Percentiles rank a stretch among this genome's conserved stretches.
Evolutionary conservation across 2,329 filamentous ascomycete species (phyloP).

Genomic region (Orbilia javanica): DNA sequence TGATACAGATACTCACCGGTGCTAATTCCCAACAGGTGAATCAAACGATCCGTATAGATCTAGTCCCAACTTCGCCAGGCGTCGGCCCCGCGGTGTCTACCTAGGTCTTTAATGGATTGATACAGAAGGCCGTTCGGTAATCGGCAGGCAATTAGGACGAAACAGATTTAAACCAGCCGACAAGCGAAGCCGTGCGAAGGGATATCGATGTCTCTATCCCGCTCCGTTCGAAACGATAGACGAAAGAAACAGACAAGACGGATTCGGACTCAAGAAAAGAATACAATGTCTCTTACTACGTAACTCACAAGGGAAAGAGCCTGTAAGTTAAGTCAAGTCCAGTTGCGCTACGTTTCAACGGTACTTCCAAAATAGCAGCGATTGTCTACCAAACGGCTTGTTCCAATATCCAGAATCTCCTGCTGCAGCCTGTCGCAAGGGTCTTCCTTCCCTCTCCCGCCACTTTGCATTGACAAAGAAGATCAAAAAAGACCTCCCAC

Average conservation of each 20-base stretch:
- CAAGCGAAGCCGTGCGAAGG: conserved; percentile 38
- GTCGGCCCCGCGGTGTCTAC: too few species aligned
- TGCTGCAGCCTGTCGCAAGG: conserved; percentile 20
- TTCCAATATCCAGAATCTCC: conserved; percentile 24
- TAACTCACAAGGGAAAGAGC: too few species aligned
- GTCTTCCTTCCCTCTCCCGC: conserved; percentile 36
- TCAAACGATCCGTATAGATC: too few species aligned
- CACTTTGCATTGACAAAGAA: conserved; percentile 34
- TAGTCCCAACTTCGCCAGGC: neutral
- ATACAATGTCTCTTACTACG: neutral
- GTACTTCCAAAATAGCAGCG: conserved; percentile 25
- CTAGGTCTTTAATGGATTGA: too few species aligned
- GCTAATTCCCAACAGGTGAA: neutral
- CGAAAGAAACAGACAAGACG: conserved; percentile 4
- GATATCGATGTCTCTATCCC: conserved; percentile 21
- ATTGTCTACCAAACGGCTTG: conserved; percentile 12
- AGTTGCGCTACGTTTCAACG: conserved; percentile 22
- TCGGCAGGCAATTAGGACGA: conserved; percentile 32
- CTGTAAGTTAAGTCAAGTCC: too few species aligned
- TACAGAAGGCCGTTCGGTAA: conserved; percentile 15
- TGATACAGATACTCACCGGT: neutral
- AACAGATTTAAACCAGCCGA: conserved; percentile 51
- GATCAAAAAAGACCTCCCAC: conserved; percentile 10
- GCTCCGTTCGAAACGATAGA: conserved; percentile 22
- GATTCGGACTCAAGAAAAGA: neutral